A percentile compares a stretch with the other conserved stretches of the same genome.
Evolutionary conservation across 2,329 filamentous ascomycete genomes (phyloP).

Genomic region (Camptophora hylomeconis): DNA sequence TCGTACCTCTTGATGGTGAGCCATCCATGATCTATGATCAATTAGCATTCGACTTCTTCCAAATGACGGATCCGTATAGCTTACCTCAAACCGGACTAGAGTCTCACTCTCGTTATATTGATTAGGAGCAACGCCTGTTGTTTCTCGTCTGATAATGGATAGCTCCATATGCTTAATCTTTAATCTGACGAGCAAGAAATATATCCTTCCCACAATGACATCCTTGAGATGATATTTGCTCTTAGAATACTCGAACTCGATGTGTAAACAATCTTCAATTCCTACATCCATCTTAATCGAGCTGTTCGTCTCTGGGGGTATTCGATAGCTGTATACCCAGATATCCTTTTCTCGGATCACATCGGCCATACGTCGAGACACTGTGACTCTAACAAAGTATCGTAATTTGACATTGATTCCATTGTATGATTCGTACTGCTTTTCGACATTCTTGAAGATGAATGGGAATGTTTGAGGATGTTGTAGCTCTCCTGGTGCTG

Average conservation of each 20-base stretch:
- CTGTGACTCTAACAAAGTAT: constrained; percentile 95
- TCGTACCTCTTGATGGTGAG: constrained; percentile 79
- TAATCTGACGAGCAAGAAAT: constrained; percentile 88
- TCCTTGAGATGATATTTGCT: constrained; percentile 98
- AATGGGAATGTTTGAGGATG: constrained; percentile 98
- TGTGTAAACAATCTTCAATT: constrained; percentile 97
- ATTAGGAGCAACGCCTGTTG: constrained; percentile 89
- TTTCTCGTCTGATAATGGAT: constrained; percentile 92
- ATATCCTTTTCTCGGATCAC: constrained; percentile 98
- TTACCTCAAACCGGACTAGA: constrained; percentile 83
- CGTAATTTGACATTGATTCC: constrained; percentile 98
- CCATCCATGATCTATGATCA: constrained; percentile 81
- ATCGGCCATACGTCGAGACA: constrained; percentile 92
- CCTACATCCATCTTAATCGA: constrained; percentile 99
- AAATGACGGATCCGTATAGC: constrained; percentile 8
- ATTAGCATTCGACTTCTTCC: not conserved
- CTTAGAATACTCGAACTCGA: constrained; percentile 99
- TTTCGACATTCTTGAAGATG: constrained; percentile 99
- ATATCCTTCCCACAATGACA: constrained; percentile 96
- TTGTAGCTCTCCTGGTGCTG: constrained; percentile 91
- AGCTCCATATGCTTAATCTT: constrained; percentile 99
- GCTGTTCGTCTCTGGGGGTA: constrained; percentile 94
- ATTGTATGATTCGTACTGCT: constrained; percentile 99
- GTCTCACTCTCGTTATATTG: constrained; percentile 99
- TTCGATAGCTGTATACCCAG: constrained; percentile 98